Evolutionary conservation across 495 filamentous ascomycete genomes (phyloP).

Genomic region (Trichoderma gamsii): DNA sequence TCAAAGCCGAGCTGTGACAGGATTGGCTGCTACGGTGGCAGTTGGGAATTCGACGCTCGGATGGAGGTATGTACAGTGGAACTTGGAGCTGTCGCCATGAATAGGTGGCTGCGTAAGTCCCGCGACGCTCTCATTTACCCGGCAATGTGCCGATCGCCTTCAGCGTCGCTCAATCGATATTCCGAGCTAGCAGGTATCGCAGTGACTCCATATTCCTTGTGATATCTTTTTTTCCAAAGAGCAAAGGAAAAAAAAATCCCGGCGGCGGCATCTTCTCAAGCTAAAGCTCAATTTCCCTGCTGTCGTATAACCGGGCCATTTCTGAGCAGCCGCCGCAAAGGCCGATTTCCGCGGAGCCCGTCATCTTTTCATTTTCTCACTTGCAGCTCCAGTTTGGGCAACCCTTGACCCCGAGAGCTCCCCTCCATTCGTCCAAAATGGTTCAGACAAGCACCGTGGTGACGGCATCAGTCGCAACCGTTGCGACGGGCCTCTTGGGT

Average conservation of each 20-base stretch:
- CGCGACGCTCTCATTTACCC: neutral
- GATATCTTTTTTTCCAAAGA: neutral
- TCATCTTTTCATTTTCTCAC: neutral
- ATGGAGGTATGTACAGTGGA: neutral
- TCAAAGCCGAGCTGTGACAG: neutral
- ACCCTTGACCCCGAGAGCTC: conserved; percentile 33
- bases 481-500: conserved; percentile 73
- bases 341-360: neutral
- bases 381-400: neutral
- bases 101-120: neutral
- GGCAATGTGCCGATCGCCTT: neutral
- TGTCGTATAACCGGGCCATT: neutral
- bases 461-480: conserved; percentile 64
- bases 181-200: conserved; percentile 14
- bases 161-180: conserved; percentile 14
- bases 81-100: neutral
- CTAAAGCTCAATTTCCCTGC: neutral
- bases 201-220: conserved; percentile 11
- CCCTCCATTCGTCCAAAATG: conserved; percentile 34
- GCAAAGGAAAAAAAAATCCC: neutral
- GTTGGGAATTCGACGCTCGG: neutral
- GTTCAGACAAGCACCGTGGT: conserved; percentile 65
- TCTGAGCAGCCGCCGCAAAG: neutral
- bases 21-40: neutral
- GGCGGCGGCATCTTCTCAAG: neutral